These are phyloP conservation scores for Exophiala sp. DNA, from an alignment of 2,329 filamentous ascomycete species.

Conservation along the genomic window DNA sequence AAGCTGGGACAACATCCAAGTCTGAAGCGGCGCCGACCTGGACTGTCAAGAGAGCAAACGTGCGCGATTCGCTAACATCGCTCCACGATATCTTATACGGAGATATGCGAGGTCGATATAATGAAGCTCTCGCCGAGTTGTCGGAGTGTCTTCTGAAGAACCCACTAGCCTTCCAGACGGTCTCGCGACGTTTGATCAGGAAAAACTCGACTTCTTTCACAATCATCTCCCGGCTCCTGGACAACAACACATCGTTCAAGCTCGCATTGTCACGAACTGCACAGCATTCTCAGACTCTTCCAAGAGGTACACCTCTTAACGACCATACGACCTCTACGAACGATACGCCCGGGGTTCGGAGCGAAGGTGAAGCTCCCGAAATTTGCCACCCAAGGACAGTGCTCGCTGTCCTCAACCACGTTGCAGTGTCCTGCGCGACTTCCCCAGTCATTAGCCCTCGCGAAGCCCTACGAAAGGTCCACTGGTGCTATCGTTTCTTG, in stretches of 20 bases:
- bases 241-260: conserved; percentile 20
- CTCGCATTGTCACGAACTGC: conserved; percentile 2
- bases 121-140: conserved; percentile 3
- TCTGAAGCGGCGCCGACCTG: background rate
- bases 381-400: conserved; percentile 3
- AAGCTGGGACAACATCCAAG: too few relatives aligned
- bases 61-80: background rate
- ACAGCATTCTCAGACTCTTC: background rate
- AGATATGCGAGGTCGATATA: background rate
- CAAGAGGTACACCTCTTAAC: background rate
- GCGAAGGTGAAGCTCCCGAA: background rate
- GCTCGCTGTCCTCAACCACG: conserved; percentile 15
- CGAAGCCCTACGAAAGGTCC: conserved; percentile 45
- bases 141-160: conserved; percentile 6
- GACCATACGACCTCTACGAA: background rate
- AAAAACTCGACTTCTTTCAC: conserved; percentile 28
- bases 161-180: conserved; percentile 2
- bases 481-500: conserved; percentile 47
- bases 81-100: background rate
- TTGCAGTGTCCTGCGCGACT: conserved; percentile 22
- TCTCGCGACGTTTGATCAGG: conserved; percentile 27
- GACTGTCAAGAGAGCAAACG: background rate
- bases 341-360: background rate
- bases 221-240: conserved; percentile 26
- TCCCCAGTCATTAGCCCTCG: conserved; percentile 29